phyloP scores from a whole-genome alignment of 2,329 filamentous ascomycete species.

The Monilinia laxa region DNA sequence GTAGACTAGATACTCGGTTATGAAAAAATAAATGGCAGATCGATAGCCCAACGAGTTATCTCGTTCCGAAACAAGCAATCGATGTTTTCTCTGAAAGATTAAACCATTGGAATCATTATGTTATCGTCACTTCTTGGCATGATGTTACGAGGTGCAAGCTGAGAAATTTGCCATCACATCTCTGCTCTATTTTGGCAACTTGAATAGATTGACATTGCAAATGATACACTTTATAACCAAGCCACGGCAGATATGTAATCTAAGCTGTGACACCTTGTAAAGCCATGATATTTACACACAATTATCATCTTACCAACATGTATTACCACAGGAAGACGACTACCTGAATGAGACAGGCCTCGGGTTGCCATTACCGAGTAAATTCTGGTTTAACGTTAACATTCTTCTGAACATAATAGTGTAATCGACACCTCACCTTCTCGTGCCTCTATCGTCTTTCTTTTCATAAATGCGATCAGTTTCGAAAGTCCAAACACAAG shows the following conservation, averaged over 20 bases:
- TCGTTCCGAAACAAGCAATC: background rate
- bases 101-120: background rate
- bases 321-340: background rate
- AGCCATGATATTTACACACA: background rate
- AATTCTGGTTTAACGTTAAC: background rate
- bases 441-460: too few species aligned
- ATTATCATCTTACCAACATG: background rate
- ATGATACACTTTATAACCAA: background rate
- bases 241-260: background rate
- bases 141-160: background rate
- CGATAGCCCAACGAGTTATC: background rate
- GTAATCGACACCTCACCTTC: background rate
- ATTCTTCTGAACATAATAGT: background rate
- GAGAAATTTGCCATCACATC: background rate
- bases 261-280: background rate
- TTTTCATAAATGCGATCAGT: too few species aligned
- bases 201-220: background rate
- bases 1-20: background rate
- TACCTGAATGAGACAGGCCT: background rate
- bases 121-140: conserved; percentile 6
- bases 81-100: too few species aligned
- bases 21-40: background rate
- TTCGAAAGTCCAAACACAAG: too few species aligned
- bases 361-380: background rate
- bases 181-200: background rate